Evolutionary conservation across 1,284 basidiomycete genomes (phyloP), one percentile per base, ranked within the genome.

Genomic region (Marasmius oreades): DNA sequence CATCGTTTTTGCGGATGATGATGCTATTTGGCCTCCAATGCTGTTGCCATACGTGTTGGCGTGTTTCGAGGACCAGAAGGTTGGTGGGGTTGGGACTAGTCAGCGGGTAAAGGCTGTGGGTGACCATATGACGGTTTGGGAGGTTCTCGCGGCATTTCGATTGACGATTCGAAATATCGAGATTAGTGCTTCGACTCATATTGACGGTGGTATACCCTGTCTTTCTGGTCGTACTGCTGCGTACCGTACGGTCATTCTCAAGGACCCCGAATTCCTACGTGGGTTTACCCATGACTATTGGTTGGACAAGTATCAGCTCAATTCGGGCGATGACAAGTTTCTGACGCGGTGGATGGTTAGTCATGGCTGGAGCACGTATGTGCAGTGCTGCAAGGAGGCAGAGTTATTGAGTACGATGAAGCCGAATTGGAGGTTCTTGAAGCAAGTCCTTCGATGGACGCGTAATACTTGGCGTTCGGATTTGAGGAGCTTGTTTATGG

Each of bases 261-360:
- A 95, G 73, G 93, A 95, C 71, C 93, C 93, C 18, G 90, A 93
- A 59, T 95, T 95, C 70, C 70, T 95, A 33, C 86, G 93, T 67
- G 92, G 91, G 26, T 96, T 95, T 73, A 95, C 93, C 8, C 92
- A 95, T 71, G 93, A 95, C 71, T 92, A 86, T 67, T 95, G 93
- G 93, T 73, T 94, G 50, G 92, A 86, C 58, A 94, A 93, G 73
- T 95, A 95, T 72, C 92, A 93, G 70, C 84, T 94, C 63, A 95
- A 95, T 72, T 93, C 90, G 3, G 91, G 92, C 33, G 92, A 95
- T 74, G 92, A 95, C 79, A 95, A 95, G 73, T 95, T 93, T 74
- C 76, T 95, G 67, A 95, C 93, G n/a, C 78, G 93, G 34, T 96
- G 93, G 93, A 93, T 95, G 90, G 93, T 95, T 59, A 88, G 84